Conservation (phyloP, 2,329 filamentous ascomycete genomes). For the Penicillium olsonii region DNA sequence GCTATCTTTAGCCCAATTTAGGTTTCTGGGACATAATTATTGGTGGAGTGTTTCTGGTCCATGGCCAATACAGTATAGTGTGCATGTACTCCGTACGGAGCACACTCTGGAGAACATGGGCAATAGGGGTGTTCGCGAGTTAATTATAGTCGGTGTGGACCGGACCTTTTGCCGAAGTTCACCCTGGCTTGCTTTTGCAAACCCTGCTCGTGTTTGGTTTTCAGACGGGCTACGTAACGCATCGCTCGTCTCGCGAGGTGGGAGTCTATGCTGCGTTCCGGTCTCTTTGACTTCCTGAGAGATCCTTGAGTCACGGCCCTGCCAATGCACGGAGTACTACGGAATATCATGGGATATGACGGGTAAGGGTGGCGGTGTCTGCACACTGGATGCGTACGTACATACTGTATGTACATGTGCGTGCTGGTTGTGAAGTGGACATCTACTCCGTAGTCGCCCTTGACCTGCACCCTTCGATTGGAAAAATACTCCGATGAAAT, state of each 20-base stretch:
- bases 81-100: too few species aligned
- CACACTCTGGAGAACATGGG: background rate
- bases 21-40: conserved; percentile 10
- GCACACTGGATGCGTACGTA: background rate
- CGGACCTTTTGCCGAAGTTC: conserved; percentile 1
- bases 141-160: conserved; percentile 3
- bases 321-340: too few species aligned
- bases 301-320: too few species aligned
- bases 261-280: too few species aligned
- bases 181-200: background rate
- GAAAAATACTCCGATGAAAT: background rate
- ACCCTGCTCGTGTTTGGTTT: too few species aligned
- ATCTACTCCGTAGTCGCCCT: background rate
- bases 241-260: background rate
- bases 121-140: conserved; percentile 9
- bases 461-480: background rate
- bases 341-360: too few species aligned
- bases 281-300: too few species aligned
- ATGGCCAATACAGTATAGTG: background rate
- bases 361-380: background rate
- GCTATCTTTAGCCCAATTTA: conserved; percentile 14
- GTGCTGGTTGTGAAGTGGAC: background rate
- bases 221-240: too few species aligned
- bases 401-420: too few species aligned
- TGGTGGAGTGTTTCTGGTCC: conserved; percentile 5